Conservation (phyloP, 139 green algal species). For the Raphidocelis subcapitata region DNA sequence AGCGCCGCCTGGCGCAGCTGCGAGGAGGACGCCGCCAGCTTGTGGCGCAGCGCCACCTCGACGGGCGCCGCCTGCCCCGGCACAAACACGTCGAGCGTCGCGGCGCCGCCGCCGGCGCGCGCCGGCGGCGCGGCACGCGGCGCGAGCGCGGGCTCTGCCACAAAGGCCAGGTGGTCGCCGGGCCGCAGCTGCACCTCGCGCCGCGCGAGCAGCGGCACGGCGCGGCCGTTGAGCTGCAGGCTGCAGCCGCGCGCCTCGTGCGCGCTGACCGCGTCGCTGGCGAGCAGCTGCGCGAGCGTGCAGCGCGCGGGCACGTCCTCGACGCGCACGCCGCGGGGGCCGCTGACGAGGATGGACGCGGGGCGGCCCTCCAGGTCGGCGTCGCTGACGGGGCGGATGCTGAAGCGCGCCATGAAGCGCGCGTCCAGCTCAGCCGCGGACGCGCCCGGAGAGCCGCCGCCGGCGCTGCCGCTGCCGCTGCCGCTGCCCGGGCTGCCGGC, state of each 20-base stretch:
- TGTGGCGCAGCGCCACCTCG: no score
- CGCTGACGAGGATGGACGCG: slow-evolving; percentile 7
- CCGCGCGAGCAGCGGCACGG: slow-evolving; percentile 5
- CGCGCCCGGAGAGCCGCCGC: neutral
- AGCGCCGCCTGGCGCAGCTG: no score
- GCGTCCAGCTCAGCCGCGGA: slow-evolving; percentile 7
- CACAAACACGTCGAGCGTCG: neutral
- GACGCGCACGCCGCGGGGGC: slow-evolving; percentile 15
- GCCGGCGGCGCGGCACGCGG: neutral
- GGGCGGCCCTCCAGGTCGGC: slow-evolving; percentile 12
- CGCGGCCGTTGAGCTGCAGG: slow-evolving; percentile 15
- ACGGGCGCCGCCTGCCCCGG: no score
- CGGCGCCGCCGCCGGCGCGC: neutral
- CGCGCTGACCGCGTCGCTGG: slow-evolving; percentile 1
- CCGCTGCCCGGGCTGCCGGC: neutral
- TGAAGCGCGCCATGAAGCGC: slow-evolving; percentile 18
- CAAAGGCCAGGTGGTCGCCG: slow-evolving; percentile 19
- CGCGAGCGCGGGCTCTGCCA: slow-evolving; percentile 18
- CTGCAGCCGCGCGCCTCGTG: slow-evolving; percentile 9
- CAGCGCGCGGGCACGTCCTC: slow-evolving; percentile 14
- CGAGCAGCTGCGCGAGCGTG: slow-evolving; percentile 18
- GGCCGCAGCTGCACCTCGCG: slow-evolving; percentile 8
- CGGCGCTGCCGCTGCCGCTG: neutral
- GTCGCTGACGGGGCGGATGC: slow-evolving; percentile 24
- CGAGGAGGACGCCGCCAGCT: no score